Evolutionary conservation across 768 basidiomycete genomes (phyloP).

Genomic region (Suillus tomentosus): DNA sequence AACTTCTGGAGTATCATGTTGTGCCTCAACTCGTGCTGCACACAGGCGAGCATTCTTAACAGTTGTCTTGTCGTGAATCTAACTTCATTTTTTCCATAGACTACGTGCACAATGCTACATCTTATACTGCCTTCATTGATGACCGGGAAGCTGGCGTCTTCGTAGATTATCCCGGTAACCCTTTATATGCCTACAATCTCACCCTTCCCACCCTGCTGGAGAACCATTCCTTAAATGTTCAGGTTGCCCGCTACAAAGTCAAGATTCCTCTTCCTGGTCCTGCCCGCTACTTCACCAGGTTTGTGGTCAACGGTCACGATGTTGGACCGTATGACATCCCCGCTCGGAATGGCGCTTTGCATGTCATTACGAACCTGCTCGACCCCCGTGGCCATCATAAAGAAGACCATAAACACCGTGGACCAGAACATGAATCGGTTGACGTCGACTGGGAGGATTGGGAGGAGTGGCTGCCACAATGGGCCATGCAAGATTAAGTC

Average conservation of each 20-base stretch:
- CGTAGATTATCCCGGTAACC: constrained; percentile 21
- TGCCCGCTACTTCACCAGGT: constrained; percentile 36
- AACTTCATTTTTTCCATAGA: constrained; percentile 9
- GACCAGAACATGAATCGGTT: not conserved
- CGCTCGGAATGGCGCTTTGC: constrained; percentile 59
- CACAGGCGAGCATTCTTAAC: constrained; percentile 40
- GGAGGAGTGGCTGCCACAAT: constrained; percentile 52
- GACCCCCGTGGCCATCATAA: constrained; percentile 37
- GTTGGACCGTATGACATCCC: constrained; percentile 49
- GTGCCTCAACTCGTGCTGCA: constrained; percentile 51
- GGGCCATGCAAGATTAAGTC: constrained; percentile 41
- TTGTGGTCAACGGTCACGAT: constrained; percentile 41
- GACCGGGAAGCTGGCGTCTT: not conserved
- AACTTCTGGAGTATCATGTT: constrained; percentile 60
- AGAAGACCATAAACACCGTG: not conserved
- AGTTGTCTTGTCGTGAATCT: not conserved
- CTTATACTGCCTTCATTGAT: constrained; percentile 4
- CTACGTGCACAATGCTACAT: constrained; percentile 17
- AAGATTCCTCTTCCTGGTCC: constrained; percentile 42
- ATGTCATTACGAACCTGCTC: constrained; percentile 45
- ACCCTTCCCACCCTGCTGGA: constrained; percentile 44
- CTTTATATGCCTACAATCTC: constrained; percentile 36
- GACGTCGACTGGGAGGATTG: constrained; percentile 43
- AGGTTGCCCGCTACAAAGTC: constrained; percentile 48
- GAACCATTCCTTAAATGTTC: constrained; percentile 47